phyloP scores from a whole-genome alignment of 345 rosid genomes.

The Gossypium longicalyx region DNA sequence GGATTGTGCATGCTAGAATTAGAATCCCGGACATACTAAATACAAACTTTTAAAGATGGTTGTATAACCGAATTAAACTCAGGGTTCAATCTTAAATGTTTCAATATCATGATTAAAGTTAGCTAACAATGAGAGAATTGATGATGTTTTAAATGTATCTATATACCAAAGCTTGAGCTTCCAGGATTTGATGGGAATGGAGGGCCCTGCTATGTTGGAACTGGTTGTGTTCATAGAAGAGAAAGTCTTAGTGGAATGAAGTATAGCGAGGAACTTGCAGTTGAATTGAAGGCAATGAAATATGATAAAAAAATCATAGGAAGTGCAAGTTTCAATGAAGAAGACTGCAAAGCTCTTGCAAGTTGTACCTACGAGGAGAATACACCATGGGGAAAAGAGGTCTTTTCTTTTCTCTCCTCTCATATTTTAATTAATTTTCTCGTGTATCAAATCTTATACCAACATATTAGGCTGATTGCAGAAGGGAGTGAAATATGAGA shows the following conservation, averaged over 20 bases:
- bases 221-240: constrained; percentile 82
- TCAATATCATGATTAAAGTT: too few relatives aligned
- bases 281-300: constrained; percentile 24
- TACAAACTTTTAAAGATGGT: too few relatives aligned
- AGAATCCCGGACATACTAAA: too few relatives aligned
- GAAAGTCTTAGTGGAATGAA: constrained; percentile 33
- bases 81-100: too few relatives aligned
- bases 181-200: constrained; percentile 51
- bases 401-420: constrained; percentile 1
- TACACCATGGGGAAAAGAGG: constrained; percentile 80
- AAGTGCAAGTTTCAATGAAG: constrained; percentile 21
- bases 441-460: too few relatives aligned
- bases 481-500: constrained; percentile 71
- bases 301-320: constrained; percentile 7
- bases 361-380: constrained; percentile 49
- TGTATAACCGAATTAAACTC: too few relatives aligned
- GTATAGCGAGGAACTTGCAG: not conserved
- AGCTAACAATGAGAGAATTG: too few relatives aligned
- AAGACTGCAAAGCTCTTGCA: constrained; percentile 44
- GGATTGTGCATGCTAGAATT: too few relatives aligned
- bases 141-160: not conserved
- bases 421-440: too few relatives aligned
- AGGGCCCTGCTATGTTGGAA: constrained; percentile 62
- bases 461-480: constrained; percentile 20
- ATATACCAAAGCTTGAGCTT: not conserved